Conservation (phyloP, 306 rosid genomes). For the Quercus berberidifolia region DNA sequence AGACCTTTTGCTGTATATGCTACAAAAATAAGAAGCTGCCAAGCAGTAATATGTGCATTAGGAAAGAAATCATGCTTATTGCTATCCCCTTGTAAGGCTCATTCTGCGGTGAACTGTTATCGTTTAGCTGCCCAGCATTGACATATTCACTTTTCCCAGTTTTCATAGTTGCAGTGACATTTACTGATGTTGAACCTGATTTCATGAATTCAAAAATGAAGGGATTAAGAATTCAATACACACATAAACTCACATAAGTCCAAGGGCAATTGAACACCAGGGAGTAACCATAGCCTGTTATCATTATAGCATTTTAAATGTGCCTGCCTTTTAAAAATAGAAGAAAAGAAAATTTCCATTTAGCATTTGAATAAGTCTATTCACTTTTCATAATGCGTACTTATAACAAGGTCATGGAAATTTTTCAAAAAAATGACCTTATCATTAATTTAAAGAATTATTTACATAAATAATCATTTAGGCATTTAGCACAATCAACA, state of each 20-base stretch:
- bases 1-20: constrained; percentile 18
- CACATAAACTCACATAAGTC: background rate
- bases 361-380: background rate
- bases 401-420: too few relatives aligned
- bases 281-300: background rate
- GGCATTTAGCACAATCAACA: background rate
- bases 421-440: too few relatives aligned
- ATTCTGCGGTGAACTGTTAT: constrained; percentile 34
- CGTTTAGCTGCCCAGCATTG: constrained; percentile 64
- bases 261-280: background rate
- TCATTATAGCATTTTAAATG: background rate
- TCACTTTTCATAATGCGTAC: background rate
- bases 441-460: background rate
- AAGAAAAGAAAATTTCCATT: too few relatives aligned
- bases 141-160: constrained; percentile 72
- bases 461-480: background rate
- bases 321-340: too few relatives aligned
- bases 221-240: constrained; percentile 12
- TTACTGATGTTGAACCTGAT: constrained; percentile 75
- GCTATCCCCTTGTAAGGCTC: constrained; percentile 27
- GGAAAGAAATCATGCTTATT: constrained; percentile 40
- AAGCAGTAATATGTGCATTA: constrained; percentile 33
- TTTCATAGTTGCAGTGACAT: constrained; percentile 67
- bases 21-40: constrained; percentile 45
- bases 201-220: constrained; percentile 7